Evolutionary conservation across 2,329 filamentous ascomycete genomes (phyloP).

Genomic region (Fusarium chaquense): DNA sequence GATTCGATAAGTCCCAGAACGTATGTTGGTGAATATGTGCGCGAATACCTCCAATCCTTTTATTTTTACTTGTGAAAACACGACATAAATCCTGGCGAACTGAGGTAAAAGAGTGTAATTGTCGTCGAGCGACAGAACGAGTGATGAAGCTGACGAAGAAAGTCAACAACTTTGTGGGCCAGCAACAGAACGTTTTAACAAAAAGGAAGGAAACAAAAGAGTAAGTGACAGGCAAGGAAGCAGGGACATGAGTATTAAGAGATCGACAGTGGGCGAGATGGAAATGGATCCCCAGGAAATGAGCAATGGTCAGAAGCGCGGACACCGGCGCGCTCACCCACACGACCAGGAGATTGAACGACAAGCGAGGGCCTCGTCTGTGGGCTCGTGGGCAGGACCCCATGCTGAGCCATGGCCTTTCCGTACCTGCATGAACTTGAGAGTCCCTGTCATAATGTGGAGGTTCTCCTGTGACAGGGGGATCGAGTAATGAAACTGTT

Average conservation of each 20-base stretch:
- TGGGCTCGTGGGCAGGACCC: slow-evolving; percentile 25
- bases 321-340: slow-evolving; percentile 37
- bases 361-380: slow-evolving; percentile 38
- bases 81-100: slow-evolving; percentile 31
- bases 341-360: slow-evolving; percentile 41
- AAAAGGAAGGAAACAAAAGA: slow-evolving; percentile 42
- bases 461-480: slow-evolving; percentile 27
- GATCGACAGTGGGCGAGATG: slow-evolving; percentile 45
- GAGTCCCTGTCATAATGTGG: slow-evolving; percentile 37
- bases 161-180: slow-evolving; percentile 32
- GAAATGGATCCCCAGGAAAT: slow-evolving; percentile 47
- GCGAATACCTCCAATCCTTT: slow-evolving; percentile 33
- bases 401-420: slow-evolving; percentile 27
- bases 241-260: slow-evolving; percentile 38
- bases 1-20: slow-evolving; percentile 32
- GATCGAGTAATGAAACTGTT: slow-evolving; percentile 41
- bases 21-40: slow-evolving; percentile 38
- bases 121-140: slow-evolving; percentile 46
- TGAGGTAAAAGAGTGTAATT: slow-evolving; percentile 38
- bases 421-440: slow-evolving; percentile 34
- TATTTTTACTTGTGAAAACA: slow-evolving; percentile 37
- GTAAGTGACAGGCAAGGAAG: slow-evolving; percentile 34
- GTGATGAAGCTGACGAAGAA: slow-evolving; percentile 41
- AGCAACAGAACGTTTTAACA: slow-evolving; percentile 43
- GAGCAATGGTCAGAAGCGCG: slow-evolving; percentile 42